Evolutionary conservation across 495 filamentous ascomycete species (phyloP).

Genomic region (Xylaria grammica): DNA sequence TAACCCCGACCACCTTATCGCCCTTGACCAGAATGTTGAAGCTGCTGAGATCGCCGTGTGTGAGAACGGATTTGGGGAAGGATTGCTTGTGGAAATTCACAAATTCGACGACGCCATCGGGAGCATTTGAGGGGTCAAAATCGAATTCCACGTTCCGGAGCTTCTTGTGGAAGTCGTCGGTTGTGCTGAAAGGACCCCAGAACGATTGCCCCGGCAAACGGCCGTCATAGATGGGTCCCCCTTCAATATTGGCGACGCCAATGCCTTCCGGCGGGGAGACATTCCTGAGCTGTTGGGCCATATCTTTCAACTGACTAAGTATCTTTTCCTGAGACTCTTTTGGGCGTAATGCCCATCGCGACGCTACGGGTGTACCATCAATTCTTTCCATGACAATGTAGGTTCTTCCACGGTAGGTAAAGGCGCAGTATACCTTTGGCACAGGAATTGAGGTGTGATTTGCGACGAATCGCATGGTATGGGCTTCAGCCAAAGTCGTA

Average conservation of each 20-base stretch:
- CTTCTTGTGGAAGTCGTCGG: too few relatives aligned
- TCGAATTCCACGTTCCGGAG: constrained; percentile 39
- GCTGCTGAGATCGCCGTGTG: constrained; percentile 43
- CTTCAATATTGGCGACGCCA: constrained; percentile 45
- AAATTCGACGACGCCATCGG: constrained; percentile 44
- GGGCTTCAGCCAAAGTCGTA: constrained; percentile 53
- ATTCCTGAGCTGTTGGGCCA: constrained; percentile 47
- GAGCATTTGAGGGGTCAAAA: constrained; percentile 36
- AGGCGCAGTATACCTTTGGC: constrained; percentile 56
- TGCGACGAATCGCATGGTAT: constrained; percentile 53
- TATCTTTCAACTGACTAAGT: constrained; percentile 48
- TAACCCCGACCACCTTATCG: constrained; percentile 49
- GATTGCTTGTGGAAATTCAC: constrained; percentile 30
- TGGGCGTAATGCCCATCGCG: constrained; percentile 31
- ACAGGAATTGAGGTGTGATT: constrained; percentile 58
- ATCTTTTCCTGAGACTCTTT: constrained; percentile 50
- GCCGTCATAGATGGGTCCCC: constrained; percentile 48
- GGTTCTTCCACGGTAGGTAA: constrained; percentile 44
- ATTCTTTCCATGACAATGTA: constrained; percentile 57
- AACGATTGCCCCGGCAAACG: constrained; percentile 39
- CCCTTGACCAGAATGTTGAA: constrained; percentile 39
- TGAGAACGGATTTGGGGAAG: constrained; percentile 31
- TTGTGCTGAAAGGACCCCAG: constrained; percentile 47
- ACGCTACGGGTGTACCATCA: too few relatives aligned
- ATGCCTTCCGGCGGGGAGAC: constrained; percentile 43